These are phyloP conservation scores for Rhodosporidiobolus sp. DNA, from an alignment of 768 basidiomycete genomes.

Conservation along the genomic window DNA sequence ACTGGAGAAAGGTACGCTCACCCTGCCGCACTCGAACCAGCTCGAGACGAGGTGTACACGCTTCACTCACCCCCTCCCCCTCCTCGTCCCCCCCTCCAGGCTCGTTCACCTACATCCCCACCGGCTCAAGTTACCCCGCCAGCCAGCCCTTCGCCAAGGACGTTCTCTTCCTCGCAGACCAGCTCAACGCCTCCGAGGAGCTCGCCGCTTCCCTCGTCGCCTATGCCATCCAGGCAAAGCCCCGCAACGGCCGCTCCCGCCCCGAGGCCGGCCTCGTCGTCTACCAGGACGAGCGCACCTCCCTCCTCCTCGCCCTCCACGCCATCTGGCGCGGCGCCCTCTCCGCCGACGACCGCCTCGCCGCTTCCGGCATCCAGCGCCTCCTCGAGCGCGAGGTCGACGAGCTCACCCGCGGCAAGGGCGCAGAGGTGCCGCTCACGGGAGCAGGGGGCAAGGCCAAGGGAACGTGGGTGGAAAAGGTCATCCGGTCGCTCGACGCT, in stretches of 20 bases:
- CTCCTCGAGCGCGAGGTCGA: conserved; percentile 31
- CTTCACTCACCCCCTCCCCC: background rate
- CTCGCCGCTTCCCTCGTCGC: conserved; percentile 57
- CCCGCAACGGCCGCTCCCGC: conserved; percentile 55
- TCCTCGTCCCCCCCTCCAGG: conserved; percentile 7
- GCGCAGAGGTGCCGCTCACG: conserved; percentile 14
- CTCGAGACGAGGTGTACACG: background rate
- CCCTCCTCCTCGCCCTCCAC: conserved; percentile 27
- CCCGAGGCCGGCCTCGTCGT: conserved; percentile 36
- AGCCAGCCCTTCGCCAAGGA: conserved; percentile 72
- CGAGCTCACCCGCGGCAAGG: conserved; percentile 37
- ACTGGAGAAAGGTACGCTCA: conserved; percentile 42
- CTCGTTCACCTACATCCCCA: conserved; percentile 43
- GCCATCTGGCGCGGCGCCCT: conserved; percentile 32
- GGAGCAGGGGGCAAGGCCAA: conserved; percentile 7
- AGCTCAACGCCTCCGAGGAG: conserved; percentile 77
- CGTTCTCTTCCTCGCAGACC: conserved; percentile 75
- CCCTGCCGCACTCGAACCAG: accelerated
- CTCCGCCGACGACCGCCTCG: conserved; percentile 35
- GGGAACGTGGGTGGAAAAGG: conserved; percentile 39
- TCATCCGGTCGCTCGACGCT: conserved; percentile 38
- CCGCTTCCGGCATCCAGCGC: conserved; percentile 24
- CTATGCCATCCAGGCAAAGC: conserved; percentile 62
- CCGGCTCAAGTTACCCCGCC: conserved; percentile 53
- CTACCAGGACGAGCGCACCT: conserved; percentile 32